These are phyloP conservation scores for Trichosporon faecale DNA, from an alignment of 1,284 basidiomycete genomes.

Conservation along the genomic window DNA sequence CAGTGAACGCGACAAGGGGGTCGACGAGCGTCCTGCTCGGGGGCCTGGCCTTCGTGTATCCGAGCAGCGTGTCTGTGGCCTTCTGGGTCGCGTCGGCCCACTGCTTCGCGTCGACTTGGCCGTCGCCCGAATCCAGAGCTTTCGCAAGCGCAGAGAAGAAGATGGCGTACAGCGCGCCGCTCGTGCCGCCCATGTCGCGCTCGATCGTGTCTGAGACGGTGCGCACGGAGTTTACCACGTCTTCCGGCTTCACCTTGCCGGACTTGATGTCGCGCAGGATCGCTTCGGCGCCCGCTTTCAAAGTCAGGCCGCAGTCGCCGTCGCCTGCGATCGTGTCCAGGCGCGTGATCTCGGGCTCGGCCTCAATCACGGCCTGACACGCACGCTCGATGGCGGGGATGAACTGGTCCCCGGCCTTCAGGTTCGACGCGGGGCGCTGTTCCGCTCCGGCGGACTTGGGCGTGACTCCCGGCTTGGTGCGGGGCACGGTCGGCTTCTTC, in stretches of 20 bases:
- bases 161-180: conserved; percentile 86
- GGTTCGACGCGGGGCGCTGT: conserved; percentile 11
- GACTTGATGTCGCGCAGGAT: conserved; percentile 48
- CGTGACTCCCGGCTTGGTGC: conserved; percentile 16
- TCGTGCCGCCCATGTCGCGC: conserved; percentile 87
- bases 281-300: conserved; percentile 67
- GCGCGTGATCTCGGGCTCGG: conserved; percentile 81
- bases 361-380: conserved; percentile 66
- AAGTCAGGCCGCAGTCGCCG: conserved; percentile 71
- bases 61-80: conserved; percentile 71
- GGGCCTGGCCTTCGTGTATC: conserved; percentile 81
- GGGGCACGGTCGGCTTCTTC: conserved; percentile 42
- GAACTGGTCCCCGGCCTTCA: conserved; percentile 27
- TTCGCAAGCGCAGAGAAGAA: conserved; percentile 74
- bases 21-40: conserved; percentile 89
- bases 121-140: conserved; percentile 32
- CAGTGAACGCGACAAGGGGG: conserved; percentile 78
- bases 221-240: conserved; percentile 65
- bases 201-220: conserved; percentile 65
- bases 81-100: conserved; percentile 64
- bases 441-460: neutral
- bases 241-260: conserved; percentile 58
- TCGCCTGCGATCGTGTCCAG: conserved; percentile 70
- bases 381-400: conserved; percentile 59
- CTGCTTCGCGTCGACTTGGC: conserved; percentile 55